Conservation (phyloP, 768 basidiomycete species). For the Termitomyces sp. region DNA sequence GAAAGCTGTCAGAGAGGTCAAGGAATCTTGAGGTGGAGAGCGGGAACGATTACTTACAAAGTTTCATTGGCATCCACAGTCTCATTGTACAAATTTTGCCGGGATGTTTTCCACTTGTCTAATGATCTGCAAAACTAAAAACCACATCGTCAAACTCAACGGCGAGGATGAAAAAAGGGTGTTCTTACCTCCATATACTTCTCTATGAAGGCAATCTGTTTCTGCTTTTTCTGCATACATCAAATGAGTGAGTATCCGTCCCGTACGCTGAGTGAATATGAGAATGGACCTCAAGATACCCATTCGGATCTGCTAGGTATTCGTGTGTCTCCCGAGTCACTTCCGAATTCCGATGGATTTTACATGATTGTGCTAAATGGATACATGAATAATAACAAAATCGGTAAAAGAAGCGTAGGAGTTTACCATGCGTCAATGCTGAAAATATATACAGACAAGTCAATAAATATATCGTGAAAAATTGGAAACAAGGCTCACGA, state of each 20-base stretch:
- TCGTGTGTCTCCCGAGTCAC: not conserved
- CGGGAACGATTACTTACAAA: conserved; percentile 15
- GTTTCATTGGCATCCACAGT: conserved; percentile 10
- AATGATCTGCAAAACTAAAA: conserved; percentile 13
- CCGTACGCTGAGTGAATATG: not conserved
- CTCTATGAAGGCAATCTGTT: conserved; percentile 1
- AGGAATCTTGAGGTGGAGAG: not conserved
- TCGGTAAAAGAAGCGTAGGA: not conserved
- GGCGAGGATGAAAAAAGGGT: not conserved
- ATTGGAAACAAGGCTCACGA: not conserved
- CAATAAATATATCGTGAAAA: not conserved
- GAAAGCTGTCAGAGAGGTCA: conserved; percentile 26
- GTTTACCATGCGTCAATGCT: not conserved
- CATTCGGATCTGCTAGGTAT: not conserved
- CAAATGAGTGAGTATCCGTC: not conserved
- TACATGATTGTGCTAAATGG: not conserved
- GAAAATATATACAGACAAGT: not conserved
- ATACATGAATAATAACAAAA: not conserved
- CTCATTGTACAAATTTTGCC: not conserved
- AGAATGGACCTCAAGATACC: conserved; percentile 5
- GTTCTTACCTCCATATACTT: conserved; percentile 13
- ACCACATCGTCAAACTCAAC: not conserved
- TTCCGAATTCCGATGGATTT: conserved; percentile 7
- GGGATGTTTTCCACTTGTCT: conserved; percentile 7
- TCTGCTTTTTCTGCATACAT: conserved; percentile 4